Conservation (phyloP, 2,329 filamentous ascomycete genomes). For the Xylaria polymorpha region DNA sequence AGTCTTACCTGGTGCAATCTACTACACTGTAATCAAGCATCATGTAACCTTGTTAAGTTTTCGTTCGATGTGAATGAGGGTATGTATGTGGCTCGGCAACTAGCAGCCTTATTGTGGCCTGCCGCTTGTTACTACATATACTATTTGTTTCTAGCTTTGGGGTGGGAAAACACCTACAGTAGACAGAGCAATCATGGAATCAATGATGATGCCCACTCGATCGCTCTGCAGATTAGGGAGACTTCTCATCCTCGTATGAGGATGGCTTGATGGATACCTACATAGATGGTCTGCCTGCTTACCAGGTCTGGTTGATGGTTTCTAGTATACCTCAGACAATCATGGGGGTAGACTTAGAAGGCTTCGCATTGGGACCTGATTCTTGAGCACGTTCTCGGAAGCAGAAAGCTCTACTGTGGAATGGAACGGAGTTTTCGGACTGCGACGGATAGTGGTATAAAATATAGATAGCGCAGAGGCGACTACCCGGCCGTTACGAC, state of each 20-base stretch:
- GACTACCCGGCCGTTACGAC: background rate
- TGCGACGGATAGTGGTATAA: slow-evolving; percentile 6
- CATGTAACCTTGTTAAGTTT: slow-evolving; percentile 12
- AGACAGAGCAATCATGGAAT: background rate
- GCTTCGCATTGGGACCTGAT: slow-evolving; percentile 4
- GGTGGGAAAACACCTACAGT: too few species aligned
- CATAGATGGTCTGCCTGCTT: background rate
- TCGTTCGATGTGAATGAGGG: slow-evolving; percentile 9
- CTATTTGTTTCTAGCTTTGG: slow-evolving; percentile 4
- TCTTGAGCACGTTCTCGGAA: slow-evolving; percentile 21
- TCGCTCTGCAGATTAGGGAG: slow-evolving; percentile 12
- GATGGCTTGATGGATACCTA: slow-evolving; percentile 15
- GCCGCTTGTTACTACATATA: background rate
- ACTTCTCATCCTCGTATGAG: background rate
- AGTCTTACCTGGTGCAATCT: slow-evolving; percentile 12
- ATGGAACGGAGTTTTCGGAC: slow-evolving; percentile 6
- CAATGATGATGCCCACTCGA: slow-evolving; percentile 10
- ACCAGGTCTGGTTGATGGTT: slow-evolving; percentile 5
- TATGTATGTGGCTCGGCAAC: slow-evolving; percentile 23
- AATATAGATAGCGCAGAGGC: slow-evolving; percentile 1
- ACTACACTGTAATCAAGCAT: slow-evolving; percentile 32
- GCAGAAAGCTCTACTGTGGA: slow-evolving; percentile 11
- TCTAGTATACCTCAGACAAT: background rate
- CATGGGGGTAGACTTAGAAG: slow-evolving; percentile 29
- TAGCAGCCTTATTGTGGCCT: slow-evolving; percentile 5